Evolutionary conservation across 2,329 filamentous ascomycete species (phyloP), one percentile per base, ranked within the genome.

Genomic region (Cladophialophora carrionii): DNA sequence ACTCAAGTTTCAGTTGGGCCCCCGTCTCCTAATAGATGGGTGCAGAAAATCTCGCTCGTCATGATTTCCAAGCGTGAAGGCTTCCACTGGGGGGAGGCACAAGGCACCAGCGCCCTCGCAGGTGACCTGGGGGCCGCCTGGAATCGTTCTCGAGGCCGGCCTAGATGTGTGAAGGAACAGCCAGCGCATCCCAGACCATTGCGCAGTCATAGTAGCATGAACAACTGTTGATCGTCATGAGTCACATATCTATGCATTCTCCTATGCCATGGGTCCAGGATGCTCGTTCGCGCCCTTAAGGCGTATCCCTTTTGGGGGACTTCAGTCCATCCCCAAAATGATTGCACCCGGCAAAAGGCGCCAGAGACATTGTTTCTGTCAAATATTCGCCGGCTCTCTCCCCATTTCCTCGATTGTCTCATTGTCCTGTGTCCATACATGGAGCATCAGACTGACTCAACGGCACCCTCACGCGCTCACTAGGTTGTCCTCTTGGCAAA

Each of bases 401-500:
- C 3, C 6, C n/a, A 6, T 26, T 26, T 52, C 10, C 22, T 9
- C 9, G 20, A 9, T 26, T 17, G 7, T 26, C 48, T 17, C 14
- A 24, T 26, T n/a, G 20, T 17, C 14, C 52, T 9, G 17, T 9
- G 31, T 59, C n/a, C 3, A 32, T 29, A 41, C 3, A 2, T 7
- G 22, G 17, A 37, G 9, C 6, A 20, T 52, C 43, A 37, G 8
- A 32, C 24, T 12, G 8, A 32, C 24, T 20, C 37, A 37, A 46
- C 29, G 24, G 46, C 20, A 52, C 17, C 10, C 46, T 31, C 29
- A 17, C 48, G 10, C 1, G n/a, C 48, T 7, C n/a, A 29, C 43
- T 66, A 69, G 10, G 64, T 66, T 17, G 67, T 66, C 68, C 80
- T 76, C 76, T 83, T 83, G 62, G 81, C 81, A 72, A 83, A 83